phyloP scores from a whole-genome alignment of 495 filamentous ascomycete species.

The Penicillium psychrofluorescens region DNA sequence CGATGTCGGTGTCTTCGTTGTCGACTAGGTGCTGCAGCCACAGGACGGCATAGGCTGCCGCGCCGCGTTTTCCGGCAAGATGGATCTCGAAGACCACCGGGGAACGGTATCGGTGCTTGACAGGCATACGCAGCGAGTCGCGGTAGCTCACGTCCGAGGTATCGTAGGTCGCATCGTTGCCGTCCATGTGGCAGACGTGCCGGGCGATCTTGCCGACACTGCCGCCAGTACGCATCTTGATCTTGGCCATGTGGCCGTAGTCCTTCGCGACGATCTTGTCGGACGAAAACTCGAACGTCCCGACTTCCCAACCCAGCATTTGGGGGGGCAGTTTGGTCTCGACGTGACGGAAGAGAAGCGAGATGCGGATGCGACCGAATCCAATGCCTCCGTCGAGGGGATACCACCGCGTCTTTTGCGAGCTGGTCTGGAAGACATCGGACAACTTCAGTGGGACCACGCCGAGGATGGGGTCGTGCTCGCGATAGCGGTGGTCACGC shows the following conservation, averaged over 20 bases:
- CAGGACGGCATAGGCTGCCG: constrained; percentile 67
- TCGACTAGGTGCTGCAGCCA: constrained; percentile 85
- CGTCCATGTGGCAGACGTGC: constrained; percentile 51
- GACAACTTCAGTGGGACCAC: constrained; percentile 82
- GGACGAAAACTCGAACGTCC: constrained; percentile 78
- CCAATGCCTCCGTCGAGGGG: constrained; percentile 63
- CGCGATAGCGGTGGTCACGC: constrained; percentile 75
- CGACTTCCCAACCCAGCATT: constrained; percentile 87
- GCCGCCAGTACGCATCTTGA: constrained; percentile 78
- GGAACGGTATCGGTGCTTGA: constrained; percentile 81
- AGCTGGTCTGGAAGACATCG: constrained; percentile 76
- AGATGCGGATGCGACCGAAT: constrained; percentile 86
- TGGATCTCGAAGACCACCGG: constrained; percentile 87
- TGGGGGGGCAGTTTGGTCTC: constrained; percentile 74
- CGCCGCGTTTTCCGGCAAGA: constrained; percentile 53
- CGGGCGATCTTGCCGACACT: constrained; percentile 62
- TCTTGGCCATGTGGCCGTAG: constrained; percentile 54
- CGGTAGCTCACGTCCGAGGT: constrained; percentile 48
- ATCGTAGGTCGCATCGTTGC: constrained; percentile 60
- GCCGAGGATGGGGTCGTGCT: constrained; percentile 92
- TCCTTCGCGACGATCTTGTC: constrained; percentile 54
- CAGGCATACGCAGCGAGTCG: constrained; percentile 65
- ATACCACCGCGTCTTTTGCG: constrained; percentile 68
- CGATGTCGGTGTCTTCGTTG: constrained; percentile 64
- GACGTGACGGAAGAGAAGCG: constrained; percentile 76